Evolutionary conservation across 257 asterid species (phyloP).

Genomic region (Datura wrightii): DNA sequence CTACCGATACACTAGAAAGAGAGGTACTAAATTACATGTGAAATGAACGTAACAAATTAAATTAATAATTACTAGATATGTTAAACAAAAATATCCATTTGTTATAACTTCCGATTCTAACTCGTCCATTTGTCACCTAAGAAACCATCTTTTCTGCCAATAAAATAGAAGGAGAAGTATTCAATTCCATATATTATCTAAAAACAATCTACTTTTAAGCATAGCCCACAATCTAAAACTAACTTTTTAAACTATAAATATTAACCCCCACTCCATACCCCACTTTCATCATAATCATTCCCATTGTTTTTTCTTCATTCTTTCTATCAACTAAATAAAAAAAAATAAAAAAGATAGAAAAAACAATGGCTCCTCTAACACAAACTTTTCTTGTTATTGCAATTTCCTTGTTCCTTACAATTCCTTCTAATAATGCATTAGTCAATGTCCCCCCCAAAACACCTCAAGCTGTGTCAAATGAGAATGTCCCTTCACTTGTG

Average conservation of each 20-base stretch:
- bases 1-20: no score
- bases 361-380: conserved; percentile 37
- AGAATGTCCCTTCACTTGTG: conserved; percentile 29
- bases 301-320: neutral
- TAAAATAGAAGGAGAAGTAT: neutral
- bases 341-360: neutral
- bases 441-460: no score
- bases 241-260: neutral
- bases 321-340: neutral
- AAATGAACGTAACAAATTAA: no score
- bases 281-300: neutral
- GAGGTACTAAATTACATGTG: no score
- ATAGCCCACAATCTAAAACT: neutral
- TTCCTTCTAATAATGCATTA: neutral
- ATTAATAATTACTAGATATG: no score
- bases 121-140: neutral
- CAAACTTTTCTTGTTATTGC: conserved; percentile 31
- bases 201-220: conserved; percentile 13
- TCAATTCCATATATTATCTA: neutral
- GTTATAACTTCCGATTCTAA: neutral
- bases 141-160: neutral
- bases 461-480: neutral
- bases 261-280: no score
- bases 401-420: conserved; percentile 16
- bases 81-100: neutral